Conservation (phyloP, 2,329 filamentous ascomycete species). For the Aureobasidium sp. region DNA sequence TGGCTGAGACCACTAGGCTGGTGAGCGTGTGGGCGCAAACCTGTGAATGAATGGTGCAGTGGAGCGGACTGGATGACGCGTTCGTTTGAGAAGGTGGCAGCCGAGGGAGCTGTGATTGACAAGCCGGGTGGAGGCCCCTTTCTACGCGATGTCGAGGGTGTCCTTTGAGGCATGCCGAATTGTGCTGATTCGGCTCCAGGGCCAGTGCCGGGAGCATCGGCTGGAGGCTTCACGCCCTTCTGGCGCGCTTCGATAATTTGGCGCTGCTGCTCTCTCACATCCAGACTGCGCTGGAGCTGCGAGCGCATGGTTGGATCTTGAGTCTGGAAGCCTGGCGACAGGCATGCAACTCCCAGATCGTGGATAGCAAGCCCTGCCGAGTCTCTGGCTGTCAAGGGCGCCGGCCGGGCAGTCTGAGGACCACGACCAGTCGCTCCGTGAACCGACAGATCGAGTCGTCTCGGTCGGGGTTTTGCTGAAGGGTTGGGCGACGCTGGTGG, state of each 20-base stretch:
- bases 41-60: constrained; percentile 89
- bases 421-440: constrained; percentile 38
- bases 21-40: constrained; percentile 65
- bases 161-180: constrained; percentile 49
- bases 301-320: constrained; percentile 96
- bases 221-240: constrained; percentile 63
- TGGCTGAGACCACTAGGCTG: constrained; percentile 76
- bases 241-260: constrained; percentile 92
- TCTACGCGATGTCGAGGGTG: constrained; percentile 63
- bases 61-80: constrained; percentile 95
- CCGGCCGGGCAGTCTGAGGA: constrained; percentile 49
- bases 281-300: constrained; percentile 88
- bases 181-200: constrained; percentile 29
- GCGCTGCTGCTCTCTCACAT: constrained; percentile 86
- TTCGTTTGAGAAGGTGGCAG: constrained; percentile 87
- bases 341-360: constrained; percentile 85
- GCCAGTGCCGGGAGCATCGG: constrained; percentile 32
- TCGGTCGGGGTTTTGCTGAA: constrained; percentile 65
- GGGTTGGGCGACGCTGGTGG: constrained; percentile 76
- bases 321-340: constrained; percentile 92
- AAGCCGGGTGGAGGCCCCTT: constrained; percentile 77
- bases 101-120: constrained; percentile 89
- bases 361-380: constrained; percentile 68
- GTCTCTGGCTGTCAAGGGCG: constrained; percentile 69
- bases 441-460: constrained; percentile 66